Evolutionary conservation across 192 early-diverging fungal species (phyloP).

Genomic region (Mortierella antarctica): DNA sequence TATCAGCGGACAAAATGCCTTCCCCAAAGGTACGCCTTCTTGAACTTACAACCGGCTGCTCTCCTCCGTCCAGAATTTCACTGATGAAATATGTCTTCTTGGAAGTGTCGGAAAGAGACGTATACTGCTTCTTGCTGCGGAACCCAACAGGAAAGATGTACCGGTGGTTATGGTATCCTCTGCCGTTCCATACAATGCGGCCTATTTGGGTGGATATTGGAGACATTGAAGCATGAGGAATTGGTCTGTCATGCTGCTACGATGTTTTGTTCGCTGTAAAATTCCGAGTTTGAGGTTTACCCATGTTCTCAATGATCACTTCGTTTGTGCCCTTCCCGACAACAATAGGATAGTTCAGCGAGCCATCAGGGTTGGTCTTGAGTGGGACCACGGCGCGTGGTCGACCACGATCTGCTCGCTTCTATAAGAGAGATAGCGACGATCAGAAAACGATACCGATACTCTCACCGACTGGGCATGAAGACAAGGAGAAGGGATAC

Average conservation of each 20-base stretch:
- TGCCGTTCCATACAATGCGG: conserved; percentile 64
- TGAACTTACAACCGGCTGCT: conserved; percentile 59
- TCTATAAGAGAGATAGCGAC: conserved; percentile 26
- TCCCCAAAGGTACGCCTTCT: neutral
- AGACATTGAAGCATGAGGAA: neutral
- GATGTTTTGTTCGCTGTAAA: neutral
- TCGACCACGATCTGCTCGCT: conserved; percentile 68
- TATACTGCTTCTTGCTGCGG: conserved; percentile 68
- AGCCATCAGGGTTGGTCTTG: conserved; percentile 60
- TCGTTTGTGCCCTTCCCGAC: conserved; percentile 72
- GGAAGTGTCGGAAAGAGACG: conserved; percentile 64
- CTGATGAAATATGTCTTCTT: conserved; percentile 68
- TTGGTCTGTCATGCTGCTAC: neutral
- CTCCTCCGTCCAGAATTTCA: conserved; percentile 76
- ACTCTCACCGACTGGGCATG: neutral
- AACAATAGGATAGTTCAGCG: conserved; percentile 65
- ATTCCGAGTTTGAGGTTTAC: conserved; percentile 20
- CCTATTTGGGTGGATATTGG: conserved; percentile 27
- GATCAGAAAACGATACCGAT: neutral
- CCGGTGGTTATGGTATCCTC: conserved; percentile 73
- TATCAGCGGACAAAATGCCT: neutral
- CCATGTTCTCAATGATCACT: conserved; percentile 68
- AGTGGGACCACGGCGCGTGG: conserved; percentile 68
- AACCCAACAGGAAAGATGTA: conserved; percentile 80
- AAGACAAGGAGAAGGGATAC: neutral